phyloP scores from a whole-genome alignment of 1,284 basidiomycete species.

The Singerocomus inundabilis region DNA sequence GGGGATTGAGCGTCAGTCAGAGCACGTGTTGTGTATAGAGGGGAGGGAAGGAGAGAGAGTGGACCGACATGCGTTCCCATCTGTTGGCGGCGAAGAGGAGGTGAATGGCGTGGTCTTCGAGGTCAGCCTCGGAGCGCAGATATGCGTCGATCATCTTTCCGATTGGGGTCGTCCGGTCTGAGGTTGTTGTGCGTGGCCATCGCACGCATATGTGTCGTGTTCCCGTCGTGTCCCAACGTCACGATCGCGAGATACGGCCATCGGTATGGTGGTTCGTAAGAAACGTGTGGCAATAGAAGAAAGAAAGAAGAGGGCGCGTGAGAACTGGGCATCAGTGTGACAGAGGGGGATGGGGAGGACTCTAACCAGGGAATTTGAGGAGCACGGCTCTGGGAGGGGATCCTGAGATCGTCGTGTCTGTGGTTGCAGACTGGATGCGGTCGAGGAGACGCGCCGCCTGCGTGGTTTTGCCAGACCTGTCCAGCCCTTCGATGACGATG shows the following conservation, averaged over 20 bases:
- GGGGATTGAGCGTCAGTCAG: background rate
- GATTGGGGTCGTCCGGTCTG: constrained; percentile 90
- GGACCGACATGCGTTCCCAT: constrained; percentile 71
- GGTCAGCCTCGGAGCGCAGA: constrained; percentile 76
- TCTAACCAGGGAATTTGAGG: constrained; percentile 84
- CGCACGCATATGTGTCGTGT: background rate
- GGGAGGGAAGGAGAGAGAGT: background rate
- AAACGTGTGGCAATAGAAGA: background rate
- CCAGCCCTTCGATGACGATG: constrained; percentile 93
- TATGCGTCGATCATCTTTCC: constrained; percentile 95
- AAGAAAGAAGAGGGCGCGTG: background rate
- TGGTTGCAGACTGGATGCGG: constrained; percentile 14
- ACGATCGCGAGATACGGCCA: background rate
- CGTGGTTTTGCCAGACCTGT: constrained; percentile 89
- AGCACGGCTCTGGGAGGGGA: constrained; percentile 40
- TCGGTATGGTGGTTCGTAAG: no score
- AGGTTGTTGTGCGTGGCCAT: background rate
- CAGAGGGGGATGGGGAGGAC: no score
- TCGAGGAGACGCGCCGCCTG: constrained; percentile 65
- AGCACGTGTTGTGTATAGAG: background rate
- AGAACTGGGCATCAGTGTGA: no score
- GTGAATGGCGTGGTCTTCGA: constrained; percentile 92
- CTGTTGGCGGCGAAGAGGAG: constrained; percentile 96
- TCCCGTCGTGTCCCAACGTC: background rate
- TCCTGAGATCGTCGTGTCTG: constrained; percentile 42